Evolutionary conservation across 2,329 filamentous ascomycete genomes (phyloP), one percentile per base, ranked within the genome.

Genomic region (Talaromyces sp.): DNA sequence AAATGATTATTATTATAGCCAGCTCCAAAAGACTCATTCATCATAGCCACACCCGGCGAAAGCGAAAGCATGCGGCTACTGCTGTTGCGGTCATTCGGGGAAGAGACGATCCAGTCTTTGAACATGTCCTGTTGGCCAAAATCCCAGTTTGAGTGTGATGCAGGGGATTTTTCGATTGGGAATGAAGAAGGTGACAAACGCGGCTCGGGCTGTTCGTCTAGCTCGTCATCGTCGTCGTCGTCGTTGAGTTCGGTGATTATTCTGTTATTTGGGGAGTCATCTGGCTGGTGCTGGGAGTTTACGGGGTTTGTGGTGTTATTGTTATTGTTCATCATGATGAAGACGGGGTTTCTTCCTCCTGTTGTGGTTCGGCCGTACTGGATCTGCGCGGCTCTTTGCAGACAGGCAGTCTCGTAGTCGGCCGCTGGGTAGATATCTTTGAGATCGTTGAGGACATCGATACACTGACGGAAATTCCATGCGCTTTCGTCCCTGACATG

Each of bases 381-480:
- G 36, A 69, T 64, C 57, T 71, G 73, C 6, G 73, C 71, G 3
- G 73, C 73, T 5, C 70, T 71, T 66, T 74, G 72, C 1, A 75
- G 69, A 32, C 72, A 71, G 19, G 70, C 71, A 15, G 70, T 71
- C 53, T 76, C 91, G 69, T 92, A 93, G 71, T 96, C 91, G 10
- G 92, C 92, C 0, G 91, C 90, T 1, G 92, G 87, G 68, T 96
- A 96, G 22, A 91, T 89, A 67, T 95, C 91, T 42, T 91, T 87
- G 13, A 96, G 81, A 64, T 87, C 88, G 71, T 91, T 87, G 82
- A 96, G 91, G 55, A 95, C 90, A 54, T 87, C 84, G 85, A 96
- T 92, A 75, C 92, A 96, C 70, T 91, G 86, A 65, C 87, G 87
- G 78, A 96, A 95, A 25, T 91, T 90, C 61, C 86, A 83, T 36